A percentile compares a stretch with the other conserved stretches of the same genome.
phyloP scores from a whole-genome alignment of 768 basidiomycete species.

The Sarcomyxa edulis region DNA sequence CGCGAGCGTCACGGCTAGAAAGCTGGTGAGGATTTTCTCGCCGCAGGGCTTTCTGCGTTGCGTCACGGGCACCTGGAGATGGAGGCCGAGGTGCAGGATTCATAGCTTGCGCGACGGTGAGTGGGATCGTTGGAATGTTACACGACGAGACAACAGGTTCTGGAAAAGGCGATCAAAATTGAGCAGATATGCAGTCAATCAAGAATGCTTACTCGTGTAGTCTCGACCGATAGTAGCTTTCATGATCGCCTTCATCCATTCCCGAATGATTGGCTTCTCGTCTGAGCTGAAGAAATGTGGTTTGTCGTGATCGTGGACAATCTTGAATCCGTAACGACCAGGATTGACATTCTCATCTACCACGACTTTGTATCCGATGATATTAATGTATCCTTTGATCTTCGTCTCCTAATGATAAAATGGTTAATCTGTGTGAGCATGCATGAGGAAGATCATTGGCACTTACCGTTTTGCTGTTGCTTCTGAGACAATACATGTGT shows the following conservation, averaged over 20 bases:
- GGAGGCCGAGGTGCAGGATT: constrained; percentile 94
- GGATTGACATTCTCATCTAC: constrained; percentile 90
- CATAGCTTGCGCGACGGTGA: constrained; percentile 94
- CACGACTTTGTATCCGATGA: constrained; percentile 87
- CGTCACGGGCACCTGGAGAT: constrained; percentile 81
- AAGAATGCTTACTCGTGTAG: constrained; percentile 63
- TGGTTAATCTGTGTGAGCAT: background rate
- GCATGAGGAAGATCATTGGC: constrained; percentile 4
- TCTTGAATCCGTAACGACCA: constrained; percentile 91
- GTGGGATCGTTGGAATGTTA: constrained; percentile 94
- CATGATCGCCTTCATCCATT: constrained; percentile 99
- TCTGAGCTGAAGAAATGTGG: constrained; percentile 90
- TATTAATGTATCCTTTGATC: constrained; percentile 95
- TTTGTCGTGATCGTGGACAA: constrained; percentile 84
- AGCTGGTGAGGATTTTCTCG: constrained; percentile 83
- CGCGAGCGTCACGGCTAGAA: constrained; percentile 71
- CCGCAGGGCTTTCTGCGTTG: constrained; percentile 81
- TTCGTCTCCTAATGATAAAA: constrained; percentile 67
- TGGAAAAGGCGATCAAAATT: constrained; percentile 23
- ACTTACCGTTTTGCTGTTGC: constrained; percentile 56
- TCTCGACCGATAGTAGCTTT: constrained; percentile 96
- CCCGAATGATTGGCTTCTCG: constrained; percentile 78
- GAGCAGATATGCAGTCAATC: no score
- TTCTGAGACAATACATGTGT: constrained; percentile 84
- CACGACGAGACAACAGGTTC: constrained; percentile 94